Evolutionary conservation across 306 rosid species (phyloP), one percentile per base, ranked within the genome.

Genomic region (Macrotyloma uniflorum): DNA sequence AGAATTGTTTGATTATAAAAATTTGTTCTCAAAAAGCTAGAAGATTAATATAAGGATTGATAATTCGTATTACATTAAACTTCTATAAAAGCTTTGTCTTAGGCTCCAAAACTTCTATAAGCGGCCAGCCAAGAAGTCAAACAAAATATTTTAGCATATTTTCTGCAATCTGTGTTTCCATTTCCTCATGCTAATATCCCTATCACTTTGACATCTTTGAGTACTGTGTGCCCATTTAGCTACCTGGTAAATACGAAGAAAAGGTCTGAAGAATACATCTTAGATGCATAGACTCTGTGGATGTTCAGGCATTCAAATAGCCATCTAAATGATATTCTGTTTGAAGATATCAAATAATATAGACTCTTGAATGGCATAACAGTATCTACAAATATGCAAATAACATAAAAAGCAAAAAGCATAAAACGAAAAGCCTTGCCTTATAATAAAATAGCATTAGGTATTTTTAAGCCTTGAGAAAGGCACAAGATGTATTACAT

Each of bases 211-310:
- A 45, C 58, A 76, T 26, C 64, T 30, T 50, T 7, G 53, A 9
- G 36, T 62, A 14, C 38, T 36, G 80, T 63, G 24, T 75, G 72
- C 40, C 10, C 40, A 35, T 46, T 75, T 50, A 75, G 8, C 47
- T 64, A 20, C 50, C 36, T 8, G 18, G 23, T 15, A 64, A 76
- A 20, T 33, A n/a, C 36, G 38, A 22, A 62, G 30, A 63, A 32
- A 61, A 46, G 8, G 8, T 61, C 47, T 30, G 28, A 62, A 59
- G 33, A 62, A 23, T 36, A 36, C 42, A 36, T 8, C 7, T 35
- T 36, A 9, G 59, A 42, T 62, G 16, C 14, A 19, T 28, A 16
- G 18, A 23, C 69, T 58, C 55, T 42, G 6, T 6, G 14, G 30
- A 18, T 42, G 42, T 40, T 42, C 4, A 28, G 70, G 14, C 50